Conservation (phyloP, 116 monocot genomes). For the Papilionanthe hybrid region DNA sequence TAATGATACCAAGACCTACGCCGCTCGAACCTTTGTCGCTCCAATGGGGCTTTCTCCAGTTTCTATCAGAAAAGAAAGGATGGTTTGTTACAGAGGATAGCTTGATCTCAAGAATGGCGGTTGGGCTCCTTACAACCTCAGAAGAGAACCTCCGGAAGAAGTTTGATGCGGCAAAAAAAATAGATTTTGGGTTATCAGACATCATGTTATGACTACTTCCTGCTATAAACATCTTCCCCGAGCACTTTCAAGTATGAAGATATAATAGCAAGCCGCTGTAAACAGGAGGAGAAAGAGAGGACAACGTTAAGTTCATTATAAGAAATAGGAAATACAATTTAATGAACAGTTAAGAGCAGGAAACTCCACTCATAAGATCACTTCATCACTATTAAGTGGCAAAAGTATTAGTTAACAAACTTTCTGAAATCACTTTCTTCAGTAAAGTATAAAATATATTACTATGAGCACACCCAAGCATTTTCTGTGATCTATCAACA, state of each 20-base stretch:
- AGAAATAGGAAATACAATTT: too few species aligned
- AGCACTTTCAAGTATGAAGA: not conserved
- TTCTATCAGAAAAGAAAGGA: conserved; percentile 36
- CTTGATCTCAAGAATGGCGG: conserved; percentile 54
- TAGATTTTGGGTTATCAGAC: conserved; percentile 21
- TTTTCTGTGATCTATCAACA: too few species aligned
- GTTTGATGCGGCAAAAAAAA: conserved; percentile 33
- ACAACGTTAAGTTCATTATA: too few species aligned
- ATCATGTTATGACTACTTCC: conserved; percentile 15
- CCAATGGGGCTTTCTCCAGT: conserved; percentile 16
- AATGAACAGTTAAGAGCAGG: too few species aligned
- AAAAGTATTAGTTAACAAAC: too few species aligned
- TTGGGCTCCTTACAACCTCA: conserved; percentile 48
- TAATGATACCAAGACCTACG: conserved; percentile 49
- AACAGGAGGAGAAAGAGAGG: not conserved
- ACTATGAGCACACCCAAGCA: too few species aligned
- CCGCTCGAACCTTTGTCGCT: conserved; percentile 12
- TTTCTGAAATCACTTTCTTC: too few species aligned
- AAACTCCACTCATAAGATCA: too few species aligned
- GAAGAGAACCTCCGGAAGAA: conserved; percentile 27
- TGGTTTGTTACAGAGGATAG: conserved; percentile 25
- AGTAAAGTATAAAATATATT: too few species aligned
- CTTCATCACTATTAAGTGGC: too few species aligned
- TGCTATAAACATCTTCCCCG: not conserved
- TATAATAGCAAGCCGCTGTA: not conserved